Conservation (phyloP, 306 rosid species). For the Albizia julibrissin region DNA sequence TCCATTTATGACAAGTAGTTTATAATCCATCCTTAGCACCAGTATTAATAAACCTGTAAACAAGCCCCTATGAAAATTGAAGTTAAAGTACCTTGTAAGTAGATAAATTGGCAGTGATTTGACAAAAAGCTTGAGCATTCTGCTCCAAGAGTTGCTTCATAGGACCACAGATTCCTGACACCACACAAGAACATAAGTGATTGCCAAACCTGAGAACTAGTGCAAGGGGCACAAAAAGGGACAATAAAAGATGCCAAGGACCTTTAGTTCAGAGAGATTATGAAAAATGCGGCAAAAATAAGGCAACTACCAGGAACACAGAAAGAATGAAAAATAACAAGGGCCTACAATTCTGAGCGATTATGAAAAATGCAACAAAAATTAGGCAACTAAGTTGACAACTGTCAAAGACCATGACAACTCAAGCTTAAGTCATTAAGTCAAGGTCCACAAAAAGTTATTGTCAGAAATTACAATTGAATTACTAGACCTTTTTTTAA, state of each 20-base stretch:
- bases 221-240: background rate
- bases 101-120: constrained; percentile 76
- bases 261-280: background rate
- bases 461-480: background rate
- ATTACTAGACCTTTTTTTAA: background rate
- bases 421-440: background rate
- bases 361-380: background rate
- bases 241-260: background rate
- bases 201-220: constrained; percentile 23
- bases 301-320: background rate
- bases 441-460: background rate
- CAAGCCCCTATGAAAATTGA: background rate
- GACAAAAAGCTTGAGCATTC: constrained; percentile 78
- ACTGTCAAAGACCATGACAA: background rate
- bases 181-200: constrained; percentile 36
- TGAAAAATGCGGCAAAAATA: background rate
- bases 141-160: constrained; percentile 83
- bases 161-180: constrained; percentile 66
- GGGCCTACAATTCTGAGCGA: background rate
- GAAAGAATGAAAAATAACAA: background rate
- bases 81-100: constrained; percentile 68
- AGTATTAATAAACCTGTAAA: background rate
- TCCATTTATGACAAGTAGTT: background rate
- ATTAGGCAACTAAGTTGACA: background rate
- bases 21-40: constrained; percentile 15